Evolutionary conservation across 2,329 filamentous ascomycete genomes (phyloP).

Genomic region (Plectosphaerella plurivora): DNA sequence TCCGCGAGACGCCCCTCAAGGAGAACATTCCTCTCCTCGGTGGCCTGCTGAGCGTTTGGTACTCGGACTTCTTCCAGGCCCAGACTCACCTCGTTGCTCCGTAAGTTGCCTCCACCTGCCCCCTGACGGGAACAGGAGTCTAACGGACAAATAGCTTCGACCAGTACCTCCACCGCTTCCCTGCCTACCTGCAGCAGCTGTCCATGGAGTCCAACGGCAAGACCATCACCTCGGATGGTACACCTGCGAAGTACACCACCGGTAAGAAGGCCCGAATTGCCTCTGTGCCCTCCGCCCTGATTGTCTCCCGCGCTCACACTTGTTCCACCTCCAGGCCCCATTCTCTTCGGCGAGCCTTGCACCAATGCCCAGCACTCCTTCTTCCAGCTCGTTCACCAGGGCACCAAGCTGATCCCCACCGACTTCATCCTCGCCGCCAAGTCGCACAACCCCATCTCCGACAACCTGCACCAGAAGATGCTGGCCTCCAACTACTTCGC

Average conservation of each 20-base stretch:
- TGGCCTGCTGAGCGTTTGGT: conserved; percentile 95
- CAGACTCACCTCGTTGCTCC: conserved; percentile 97
- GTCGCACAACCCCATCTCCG: conserved; percentile 91
- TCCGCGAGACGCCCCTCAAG: conserved; percentile 82
- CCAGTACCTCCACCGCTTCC: conserved; percentile 98
- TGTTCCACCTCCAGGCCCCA: conserved; percentile 52
- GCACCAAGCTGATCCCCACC: conserved; percentile 96
- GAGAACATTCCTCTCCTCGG: conserved; percentile 93
- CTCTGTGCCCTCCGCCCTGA: neutral
- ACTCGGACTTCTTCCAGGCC: conserved; percentile 97
- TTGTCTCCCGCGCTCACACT: conserved; percentile 1
- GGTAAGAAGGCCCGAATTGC: conserved; percentile 31
- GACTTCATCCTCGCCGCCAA: conserved; percentile 97
- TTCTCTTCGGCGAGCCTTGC: conserved; percentile 95
- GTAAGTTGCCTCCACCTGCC: conserved; percentile 43
- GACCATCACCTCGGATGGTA: conserved; percentile 83
- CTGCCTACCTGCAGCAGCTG: conserved; percentile 96
- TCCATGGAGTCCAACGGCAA: conserved; percentile 99
- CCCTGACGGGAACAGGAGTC: neutral
- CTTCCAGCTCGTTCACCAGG: conserved; percentile 99
- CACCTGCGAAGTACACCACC: conserved; percentile 95
- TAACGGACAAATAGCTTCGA: conserved; percentile 64
- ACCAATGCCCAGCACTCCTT: conserved; percentile 99
- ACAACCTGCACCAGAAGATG: conserved; percentile 96
- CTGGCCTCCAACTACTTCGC: conserved; percentile 89